Conservation (phyloP, 768 basidiomycete genomes). For the Naganishia vaughanmartiniae region DNA sequence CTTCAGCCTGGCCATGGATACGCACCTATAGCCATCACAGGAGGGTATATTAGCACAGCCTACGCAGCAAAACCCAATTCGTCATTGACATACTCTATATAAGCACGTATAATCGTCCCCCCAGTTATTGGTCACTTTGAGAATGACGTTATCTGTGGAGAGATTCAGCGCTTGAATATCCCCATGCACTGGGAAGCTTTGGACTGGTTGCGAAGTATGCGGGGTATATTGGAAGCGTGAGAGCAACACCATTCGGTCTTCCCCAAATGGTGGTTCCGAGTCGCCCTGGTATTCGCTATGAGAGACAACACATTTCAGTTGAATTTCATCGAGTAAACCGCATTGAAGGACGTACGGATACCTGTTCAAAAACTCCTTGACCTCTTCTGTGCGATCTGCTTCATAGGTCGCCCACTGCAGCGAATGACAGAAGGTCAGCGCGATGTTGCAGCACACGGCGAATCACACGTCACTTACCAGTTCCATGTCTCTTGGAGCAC, state of each 20-base stretch:
- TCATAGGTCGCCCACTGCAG: slow-evolving; percentile 4
- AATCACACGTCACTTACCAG: slow-evolving; percentile 53
- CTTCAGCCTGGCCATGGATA: slow-evolving; percentile 12
- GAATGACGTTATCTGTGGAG: slow-evolving; percentile 79
- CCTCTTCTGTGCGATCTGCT: neutral
- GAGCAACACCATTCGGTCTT: slow-evolving; percentile 58
- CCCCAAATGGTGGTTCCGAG: slow-evolving; percentile 14
- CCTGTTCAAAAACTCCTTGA: slow-evolving; percentile 9
- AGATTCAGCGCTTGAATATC: slow-evolving; percentile 69
- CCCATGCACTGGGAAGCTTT: slow-evolving; percentile 72
- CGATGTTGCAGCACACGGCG: neutral
- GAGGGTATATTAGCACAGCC: neutral
- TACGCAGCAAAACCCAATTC: neutral
- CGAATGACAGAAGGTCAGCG: neutral
- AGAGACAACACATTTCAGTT: neutral
- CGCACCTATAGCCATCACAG: slow-evolving; percentile 5
- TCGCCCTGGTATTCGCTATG: slow-evolving; percentile 21
- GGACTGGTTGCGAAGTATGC: slow-evolving; percentile 61
- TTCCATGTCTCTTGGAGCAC: slow-evolving; percentile 81
- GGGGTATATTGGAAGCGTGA: slow-evolving; percentile 68
- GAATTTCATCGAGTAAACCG: no score
- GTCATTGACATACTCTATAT: slow-evolving; percentile 53
- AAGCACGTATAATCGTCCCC: slow-evolving; percentile 83
- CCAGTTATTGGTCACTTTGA: slow-evolving; percentile 82
- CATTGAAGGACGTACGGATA: slow-evolving; percentile 20